Evolutionary conservation across 331 rosid genomes (phyloP).

Genomic region (Acacia pycnantha): DNA sequence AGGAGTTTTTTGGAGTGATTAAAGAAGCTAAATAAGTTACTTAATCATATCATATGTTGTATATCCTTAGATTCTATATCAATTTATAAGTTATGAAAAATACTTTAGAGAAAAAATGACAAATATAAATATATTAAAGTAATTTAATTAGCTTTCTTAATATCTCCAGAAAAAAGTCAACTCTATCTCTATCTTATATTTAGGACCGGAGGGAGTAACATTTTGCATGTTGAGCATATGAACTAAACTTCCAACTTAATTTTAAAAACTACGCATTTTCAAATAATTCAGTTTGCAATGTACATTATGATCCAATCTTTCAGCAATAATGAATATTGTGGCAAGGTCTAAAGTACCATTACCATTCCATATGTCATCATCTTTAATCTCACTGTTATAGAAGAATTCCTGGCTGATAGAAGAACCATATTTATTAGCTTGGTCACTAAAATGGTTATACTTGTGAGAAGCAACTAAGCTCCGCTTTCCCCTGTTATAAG

Average conservation of each 20-base stretch:
- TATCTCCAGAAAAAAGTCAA: too few relatives aligned
- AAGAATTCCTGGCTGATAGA: slow-evolving; percentile 45
- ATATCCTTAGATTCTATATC: too few relatives aligned
- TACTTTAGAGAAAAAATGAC: too few relatives aligned
- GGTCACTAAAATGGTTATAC: slow-evolving; percentile 34
- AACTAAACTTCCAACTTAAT: neutral
- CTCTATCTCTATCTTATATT: too few relatives aligned
- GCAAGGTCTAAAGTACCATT: slow-evolving; percentile 14
- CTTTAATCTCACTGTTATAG: slow-evolving; percentile 31
- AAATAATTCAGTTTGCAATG: slow-evolving; percentile 1
- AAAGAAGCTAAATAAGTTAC: too few relatives aligned
- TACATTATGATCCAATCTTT: neutral
- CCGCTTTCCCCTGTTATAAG: neutral
- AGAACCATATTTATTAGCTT: slow-evolving; percentile 34
- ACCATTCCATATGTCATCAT: slow-evolving; percentile 62
- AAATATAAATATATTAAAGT: too few relatives aligned
- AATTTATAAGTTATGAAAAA: too few relatives aligned
- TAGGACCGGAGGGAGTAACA: neutral
- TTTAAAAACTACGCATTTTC: neutral
- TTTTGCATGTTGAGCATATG: neutral
- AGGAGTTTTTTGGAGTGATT: neutral
- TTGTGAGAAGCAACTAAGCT: slow-evolving; percentile 33
- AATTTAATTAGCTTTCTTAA: too few relatives aligned
- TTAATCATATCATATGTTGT: too few relatives aligned
- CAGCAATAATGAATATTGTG: neutral